Conservation (phyloP, 305 asterid genomes). For the Rubia peregrina region DNA sequence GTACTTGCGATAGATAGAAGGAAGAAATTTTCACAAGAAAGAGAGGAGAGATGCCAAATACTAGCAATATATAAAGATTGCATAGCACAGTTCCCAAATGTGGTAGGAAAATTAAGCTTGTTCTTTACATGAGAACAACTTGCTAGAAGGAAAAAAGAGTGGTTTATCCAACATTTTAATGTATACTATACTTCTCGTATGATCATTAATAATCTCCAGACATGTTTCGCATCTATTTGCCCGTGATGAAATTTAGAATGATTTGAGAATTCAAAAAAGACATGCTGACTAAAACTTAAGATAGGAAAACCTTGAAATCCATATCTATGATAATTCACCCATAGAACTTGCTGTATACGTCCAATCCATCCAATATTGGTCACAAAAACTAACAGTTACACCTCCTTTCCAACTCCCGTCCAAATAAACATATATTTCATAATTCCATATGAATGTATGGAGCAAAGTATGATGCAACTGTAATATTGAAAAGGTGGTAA, state of each 20-base stretch:
- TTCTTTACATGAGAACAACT: conserved; percentile 2
- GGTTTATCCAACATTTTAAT: neutral
- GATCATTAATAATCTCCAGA: neutral
- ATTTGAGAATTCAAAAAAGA: neutral
- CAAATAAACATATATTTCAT: neutral
- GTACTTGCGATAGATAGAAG: neutral
- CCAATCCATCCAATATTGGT: neutral
- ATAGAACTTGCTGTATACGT: neutral
- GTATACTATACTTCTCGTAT: neutral
- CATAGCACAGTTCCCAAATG: neutral
- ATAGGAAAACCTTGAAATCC: neutral
- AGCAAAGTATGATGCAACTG: neutral
- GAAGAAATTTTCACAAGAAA: neutral
- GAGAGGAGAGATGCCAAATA: neutral
- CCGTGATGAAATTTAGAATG: neutral
- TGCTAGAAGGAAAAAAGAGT: neutral
- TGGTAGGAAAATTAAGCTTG: neutral
- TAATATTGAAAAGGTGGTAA: neutral
- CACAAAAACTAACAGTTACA: neutral
- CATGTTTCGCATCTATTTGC: neutral
- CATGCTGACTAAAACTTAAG: neutral
- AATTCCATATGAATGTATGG: neutral
- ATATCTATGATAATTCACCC: neutral
- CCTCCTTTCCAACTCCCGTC: neutral
- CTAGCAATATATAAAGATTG: neutral